Evolutionary conservation across 352 stramenopile genomes (phyloP).

Genomic region (Halophytophthora batemanensis): DNA sequence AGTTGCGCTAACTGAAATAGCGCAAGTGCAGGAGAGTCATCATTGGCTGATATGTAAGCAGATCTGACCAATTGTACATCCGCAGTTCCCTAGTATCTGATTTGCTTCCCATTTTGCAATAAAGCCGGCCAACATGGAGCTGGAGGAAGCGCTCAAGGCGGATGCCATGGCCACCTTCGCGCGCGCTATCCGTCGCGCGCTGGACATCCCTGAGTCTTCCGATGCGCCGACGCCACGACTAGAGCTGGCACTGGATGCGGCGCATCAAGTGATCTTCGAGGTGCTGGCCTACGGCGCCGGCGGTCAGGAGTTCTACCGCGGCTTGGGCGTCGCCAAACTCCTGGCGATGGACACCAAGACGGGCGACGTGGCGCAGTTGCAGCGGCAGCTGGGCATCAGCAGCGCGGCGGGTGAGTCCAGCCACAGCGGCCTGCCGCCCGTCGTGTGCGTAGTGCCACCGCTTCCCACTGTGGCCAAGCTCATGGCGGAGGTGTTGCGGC

Average conservation of each 20-base stretch:
- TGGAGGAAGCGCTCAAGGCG: constrained; percentile 50
- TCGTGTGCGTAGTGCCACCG: constrained; percentile 60
- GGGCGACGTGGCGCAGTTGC: constrained; percentile 27
- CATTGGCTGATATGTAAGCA: too few relatives aligned
- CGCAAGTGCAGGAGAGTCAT: too few relatives aligned
- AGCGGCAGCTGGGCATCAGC: constrained; percentile 34
- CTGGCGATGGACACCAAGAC: constrained; percentile 36
- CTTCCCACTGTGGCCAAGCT: constrained; percentile 45
- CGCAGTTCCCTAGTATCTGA: too few relatives aligned
- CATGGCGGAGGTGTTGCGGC: constrained; percentile 38
- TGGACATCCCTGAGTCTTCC: constrained; percentile 3
- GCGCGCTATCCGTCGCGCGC: constrained; percentile 20
- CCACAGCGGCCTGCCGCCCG: constrained; percentile 8
- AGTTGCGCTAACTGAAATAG: too few relatives aligned
- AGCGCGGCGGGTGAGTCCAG: constrained; percentile 14
- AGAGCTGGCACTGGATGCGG: constrained; percentile 51
- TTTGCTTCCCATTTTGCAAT: too few relatives aligned
- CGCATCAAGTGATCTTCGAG: constrained; percentile 59
- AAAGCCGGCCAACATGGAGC: constrained; percentile 16
- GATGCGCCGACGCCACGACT: constrained; percentile 10
- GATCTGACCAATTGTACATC: too few relatives aligned
- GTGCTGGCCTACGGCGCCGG: constrained; percentile 63
- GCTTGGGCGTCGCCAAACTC: constrained; percentile 45
- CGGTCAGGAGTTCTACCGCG: constrained; percentile 61
- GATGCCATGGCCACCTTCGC: constrained; percentile 49